Percentiles rank a stretch among this genome's conserved stretches.
Conservation (phyloP, 352 stramenopile genomes). For the Peronospora farinosa region DNA sequence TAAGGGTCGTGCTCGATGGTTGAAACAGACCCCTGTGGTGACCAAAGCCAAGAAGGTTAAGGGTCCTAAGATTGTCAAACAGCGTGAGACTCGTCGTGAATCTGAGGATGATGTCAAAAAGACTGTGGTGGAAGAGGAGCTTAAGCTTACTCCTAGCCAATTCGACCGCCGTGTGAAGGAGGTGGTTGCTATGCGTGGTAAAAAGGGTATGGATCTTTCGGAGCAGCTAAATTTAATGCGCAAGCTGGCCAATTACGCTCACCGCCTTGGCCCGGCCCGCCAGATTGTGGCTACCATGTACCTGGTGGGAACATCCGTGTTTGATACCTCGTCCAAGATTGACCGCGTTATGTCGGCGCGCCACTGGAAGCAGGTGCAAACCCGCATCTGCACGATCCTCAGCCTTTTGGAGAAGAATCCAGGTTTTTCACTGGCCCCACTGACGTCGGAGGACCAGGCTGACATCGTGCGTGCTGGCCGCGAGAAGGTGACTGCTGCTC, state of each 20-base stretch:
- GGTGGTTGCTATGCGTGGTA: conserved; percentile 75
- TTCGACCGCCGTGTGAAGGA: conserved; percentile 85
- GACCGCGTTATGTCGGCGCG: conserved; percentile 76
- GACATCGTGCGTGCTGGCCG: conserved; percentile 68
- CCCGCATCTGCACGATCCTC: conserved; percentile 60
- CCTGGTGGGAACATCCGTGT: conserved; percentile 73
- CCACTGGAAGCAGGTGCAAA: conserved; percentile 72
- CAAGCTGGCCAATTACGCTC: conserved; percentile 77
- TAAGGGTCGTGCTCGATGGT: conserved; percentile 93
- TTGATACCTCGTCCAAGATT: conserved; percentile 81
- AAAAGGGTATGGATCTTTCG: conserved; percentile 70
- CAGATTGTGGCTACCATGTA: conserved; percentile 79
- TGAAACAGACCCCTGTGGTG: conserved; percentile 88
- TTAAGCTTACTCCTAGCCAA: conserved; percentile 71
- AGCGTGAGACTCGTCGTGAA: conserved; percentile 46
- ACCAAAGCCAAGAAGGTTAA: conserved; percentile 49
- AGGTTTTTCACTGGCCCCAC: conserved; percentile 59
- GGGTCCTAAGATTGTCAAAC: conserved; percentile 35
- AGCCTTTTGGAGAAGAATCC: conserved; percentile 78
- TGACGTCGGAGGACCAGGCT: conserved; percentile 80
- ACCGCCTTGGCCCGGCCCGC: conserved; percentile 64
- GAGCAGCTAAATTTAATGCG: conserved; percentile 65
- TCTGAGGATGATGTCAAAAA: conserved; percentile 50
- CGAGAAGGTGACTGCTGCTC: conserved; percentile 70
- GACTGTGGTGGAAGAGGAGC: conserved; percentile 59